phyloP scores from a whole-genome alignment of 495 filamentous ascomycete species.

The Penicillium cataractarum region DNA sequence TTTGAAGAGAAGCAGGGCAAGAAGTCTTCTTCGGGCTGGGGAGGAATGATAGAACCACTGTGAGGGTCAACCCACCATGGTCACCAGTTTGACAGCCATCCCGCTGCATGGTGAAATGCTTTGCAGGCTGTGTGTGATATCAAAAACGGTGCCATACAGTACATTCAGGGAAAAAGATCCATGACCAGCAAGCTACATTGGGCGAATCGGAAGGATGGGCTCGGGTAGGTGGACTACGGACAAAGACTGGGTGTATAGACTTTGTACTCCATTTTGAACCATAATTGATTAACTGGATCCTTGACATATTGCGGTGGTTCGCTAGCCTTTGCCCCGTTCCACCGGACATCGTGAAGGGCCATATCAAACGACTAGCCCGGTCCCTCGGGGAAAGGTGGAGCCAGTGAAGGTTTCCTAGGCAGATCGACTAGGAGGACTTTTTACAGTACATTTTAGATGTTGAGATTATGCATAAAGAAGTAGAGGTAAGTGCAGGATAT shows the following conservation, averaged over 20 bases:
- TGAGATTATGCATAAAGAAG: background rate
- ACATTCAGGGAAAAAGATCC: conserved; percentile 15
- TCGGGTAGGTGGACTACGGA: background rate
- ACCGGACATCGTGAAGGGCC: background rate
- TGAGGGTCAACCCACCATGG: conserved; percentile 4
- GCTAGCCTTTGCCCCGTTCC: conserved; percentile 1
- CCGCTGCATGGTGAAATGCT: conserved; percentile 22
- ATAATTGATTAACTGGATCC: conserved; percentile 1
- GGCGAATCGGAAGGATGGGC: conserved; percentile 7
- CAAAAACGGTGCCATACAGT: conserved; percentile 24
- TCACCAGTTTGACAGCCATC: conserved; percentile 22
- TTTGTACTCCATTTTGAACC: background rate
- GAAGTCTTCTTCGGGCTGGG: background rate
- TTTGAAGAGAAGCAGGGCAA: background rate
- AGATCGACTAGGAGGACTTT: background rate
- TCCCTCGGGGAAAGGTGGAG: background rate
- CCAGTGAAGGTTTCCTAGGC: background rate
- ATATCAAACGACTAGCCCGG: background rate
- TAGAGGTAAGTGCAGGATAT: background rate
- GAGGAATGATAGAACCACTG: background rate
- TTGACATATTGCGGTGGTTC: background rate
- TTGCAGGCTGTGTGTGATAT: conserved; percentile 28
- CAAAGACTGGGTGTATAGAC: background rate
- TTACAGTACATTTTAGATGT: background rate
- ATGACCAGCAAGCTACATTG: conserved; percentile 4